These are phyloP conservation scores for Candida jianshihensis DNA, from an alignment of 805 yeast species.

Conservation along the genomic window DNA sequence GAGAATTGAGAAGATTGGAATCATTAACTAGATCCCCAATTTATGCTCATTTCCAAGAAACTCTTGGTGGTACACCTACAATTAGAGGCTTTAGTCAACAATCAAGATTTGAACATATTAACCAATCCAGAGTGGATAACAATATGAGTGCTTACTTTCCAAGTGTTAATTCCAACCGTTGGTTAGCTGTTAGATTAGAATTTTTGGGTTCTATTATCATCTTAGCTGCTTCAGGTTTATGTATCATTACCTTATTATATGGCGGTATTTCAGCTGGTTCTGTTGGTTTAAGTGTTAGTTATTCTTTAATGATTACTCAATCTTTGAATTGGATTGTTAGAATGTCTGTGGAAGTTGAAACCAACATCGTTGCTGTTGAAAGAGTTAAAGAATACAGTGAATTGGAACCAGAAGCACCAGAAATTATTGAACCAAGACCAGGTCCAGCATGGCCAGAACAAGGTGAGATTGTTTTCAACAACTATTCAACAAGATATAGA, in stretches of 20 bases:
- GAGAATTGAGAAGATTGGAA: conserved; percentile 79
- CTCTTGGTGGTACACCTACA: conserved; percentile 67
- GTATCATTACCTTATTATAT: conserved; percentile 50
- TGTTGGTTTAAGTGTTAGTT: conserved; percentile 89
- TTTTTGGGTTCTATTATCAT: conserved; percentile 86
- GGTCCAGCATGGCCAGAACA: conserved; percentile 62
- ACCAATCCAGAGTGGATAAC: conserved; percentile 67
- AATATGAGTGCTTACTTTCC: conserved; percentile 93
- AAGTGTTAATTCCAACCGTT: conserved; percentile 85
- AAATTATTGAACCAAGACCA: conserved; percentile 61
- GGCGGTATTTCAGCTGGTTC: conserved; percentile 82
- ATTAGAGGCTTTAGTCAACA: conserved; percentile 70
- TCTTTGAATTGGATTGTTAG: conserved; percentile 95
- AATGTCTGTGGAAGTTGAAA: conserved; percentile 98
- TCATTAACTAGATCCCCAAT: conserved; percentile 76
- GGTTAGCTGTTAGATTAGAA: conserved; percentile 95
- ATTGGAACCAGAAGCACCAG: conserved; percentile 83
- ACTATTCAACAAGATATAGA: conserved; percentile 74
- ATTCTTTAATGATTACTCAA: conserved; percentile 89
- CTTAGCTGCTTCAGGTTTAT: conserved; percentile 75
- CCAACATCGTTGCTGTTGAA: conserved; percentile 94
- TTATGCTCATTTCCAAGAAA: conserved; percentile 79
- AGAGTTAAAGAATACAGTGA: conserved; percentile 82
- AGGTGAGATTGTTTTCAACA: conserved; percentile 60
- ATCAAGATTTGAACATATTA: conserved; percentile 54